Conservation (phyloP, 768 basidiomycete genomes). For the Pulveroboletus ravenelii region DNA sequence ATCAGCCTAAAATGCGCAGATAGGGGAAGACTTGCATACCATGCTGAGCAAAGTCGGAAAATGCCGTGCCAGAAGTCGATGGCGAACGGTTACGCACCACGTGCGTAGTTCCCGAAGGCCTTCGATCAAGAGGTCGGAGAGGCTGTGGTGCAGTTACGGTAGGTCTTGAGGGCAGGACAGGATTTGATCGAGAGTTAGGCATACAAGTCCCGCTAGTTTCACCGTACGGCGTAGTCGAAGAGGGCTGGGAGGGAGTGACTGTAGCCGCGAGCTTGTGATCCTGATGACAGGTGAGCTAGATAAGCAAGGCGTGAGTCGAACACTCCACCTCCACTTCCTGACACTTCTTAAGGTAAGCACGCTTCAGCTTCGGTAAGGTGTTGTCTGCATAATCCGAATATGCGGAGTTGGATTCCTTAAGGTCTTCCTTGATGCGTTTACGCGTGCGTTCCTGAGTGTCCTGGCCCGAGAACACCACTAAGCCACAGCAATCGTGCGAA, state of each 20-base stretch:
- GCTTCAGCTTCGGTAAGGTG: conserved; percentile 75
- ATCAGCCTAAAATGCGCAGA: not conserved
- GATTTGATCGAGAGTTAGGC: conserved; percentile 42
- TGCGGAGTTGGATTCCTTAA: conserved; percentile 70
- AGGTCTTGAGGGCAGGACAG: conserved; percentile 44
- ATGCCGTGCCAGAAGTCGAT: conserved; percentile 71
- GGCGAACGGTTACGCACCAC: conserved; percentile 67
- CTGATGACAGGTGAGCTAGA: conserved; percentile 33
- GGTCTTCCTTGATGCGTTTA: conserved; percentile 85
- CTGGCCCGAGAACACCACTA: conserved; percentile 33
- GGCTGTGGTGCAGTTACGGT: conserved; percentile 69
- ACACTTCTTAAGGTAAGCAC: conserved; percentile 77
- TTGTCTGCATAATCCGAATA: conserved; percentile 82
- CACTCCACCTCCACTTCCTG: conserved; percentile 75
- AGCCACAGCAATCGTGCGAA: not conserved
- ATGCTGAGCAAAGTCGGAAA: conserved; percentile 86
- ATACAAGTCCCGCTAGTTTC: conserved; percentile 30
- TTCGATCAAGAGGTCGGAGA: conserved; percentile 67
- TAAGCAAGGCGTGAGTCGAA: conserved; percentile 1
- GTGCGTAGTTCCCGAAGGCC: conserved; percentile 57
- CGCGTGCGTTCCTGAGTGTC: conserved; percentile 91
- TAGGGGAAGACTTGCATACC: conserved; percentile 32
- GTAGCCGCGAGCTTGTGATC: conserved; percentile 56
- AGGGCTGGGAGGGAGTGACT: conserved; percentile 26
- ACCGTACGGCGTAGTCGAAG: conserved; percentile 29